Percentiles rank a stretch among this genome's conserved stretches.
These are phyloP conservation scores for Biscutella auriculata DNA, from an alignment of 441 rosid species.

Conservation along the genomic window DNA sequence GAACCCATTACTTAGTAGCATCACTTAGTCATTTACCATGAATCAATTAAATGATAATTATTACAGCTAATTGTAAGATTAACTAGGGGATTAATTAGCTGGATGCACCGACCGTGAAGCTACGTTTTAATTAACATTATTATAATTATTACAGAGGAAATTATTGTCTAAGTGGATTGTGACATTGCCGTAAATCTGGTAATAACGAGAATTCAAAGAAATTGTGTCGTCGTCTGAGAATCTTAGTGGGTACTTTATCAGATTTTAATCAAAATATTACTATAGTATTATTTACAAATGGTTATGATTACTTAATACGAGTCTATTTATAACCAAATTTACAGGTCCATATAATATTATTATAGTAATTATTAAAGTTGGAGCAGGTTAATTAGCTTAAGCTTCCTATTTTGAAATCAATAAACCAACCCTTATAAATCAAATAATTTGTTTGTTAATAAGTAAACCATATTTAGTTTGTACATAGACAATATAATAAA, in stretches of 20 bases:
- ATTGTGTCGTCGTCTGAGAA: slow-evolving; percentile 16
- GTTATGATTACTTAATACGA: background rate
- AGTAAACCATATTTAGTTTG: too few species aligned
- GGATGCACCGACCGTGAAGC: slow-evolving; percentile 14
- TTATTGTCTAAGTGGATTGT: slow-evolving; percentile 16
- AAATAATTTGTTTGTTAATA: too few species aligned
- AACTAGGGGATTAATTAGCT: slow-evolving; percentile 18
- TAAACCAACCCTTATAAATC: too few species aligned
- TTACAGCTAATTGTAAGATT: background rate
- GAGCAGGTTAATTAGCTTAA: too few species aligned
- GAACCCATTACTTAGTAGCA: too few species aligned
- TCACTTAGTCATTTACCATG: too few species aligned
- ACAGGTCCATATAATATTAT: too few species aligned
- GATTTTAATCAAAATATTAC: slow-evolving; percentile 4
- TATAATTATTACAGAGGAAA: background rate
- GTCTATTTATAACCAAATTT: too few species aligned
- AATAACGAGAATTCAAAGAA: slow-evolving; percentile 23
- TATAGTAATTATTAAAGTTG: too few species aligned
- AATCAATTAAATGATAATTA: background rate
- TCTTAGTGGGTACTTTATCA: slow-evolving; percentile 19
- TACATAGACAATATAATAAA: too few species aligned
- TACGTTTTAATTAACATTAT: slow-evolving; percentile 1
- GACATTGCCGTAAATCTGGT: slow-evolving; percentile 19
- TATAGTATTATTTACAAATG: background rate
- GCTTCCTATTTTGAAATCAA: too few species aligned